Evolutionary conservation across 75 land plant species (phyloP).

Genomic region (Selaginella tamariscina): DNA sequence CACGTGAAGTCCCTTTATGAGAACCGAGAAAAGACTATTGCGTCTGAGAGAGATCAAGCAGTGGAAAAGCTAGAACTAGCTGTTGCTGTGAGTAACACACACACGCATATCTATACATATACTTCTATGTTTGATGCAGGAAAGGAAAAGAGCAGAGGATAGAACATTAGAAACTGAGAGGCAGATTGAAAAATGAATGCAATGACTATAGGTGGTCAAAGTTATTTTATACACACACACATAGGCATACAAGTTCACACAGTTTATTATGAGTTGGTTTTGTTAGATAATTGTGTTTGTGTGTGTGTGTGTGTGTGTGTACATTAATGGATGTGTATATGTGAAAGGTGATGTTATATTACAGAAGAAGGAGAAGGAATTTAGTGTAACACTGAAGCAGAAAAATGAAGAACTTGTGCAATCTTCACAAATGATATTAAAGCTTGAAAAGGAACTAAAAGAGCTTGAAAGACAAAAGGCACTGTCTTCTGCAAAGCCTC

Average conservation of each 20-base stretch:
- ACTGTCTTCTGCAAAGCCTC: not conserved
- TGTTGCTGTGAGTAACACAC: not conserved
- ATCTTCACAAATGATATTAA: not conserved
- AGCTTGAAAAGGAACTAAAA: not conserved
- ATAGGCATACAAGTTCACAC: too few species aligned
- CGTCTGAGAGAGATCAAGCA: slow-evolving; percentile 15
- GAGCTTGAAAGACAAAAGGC: not conserved
- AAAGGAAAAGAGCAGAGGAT: not conserved
- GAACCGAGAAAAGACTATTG: slow-evolving; percentile 13
- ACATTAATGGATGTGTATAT: too few species aligned
- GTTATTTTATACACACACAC: not conserved
- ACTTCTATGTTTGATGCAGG: too few species aligned
- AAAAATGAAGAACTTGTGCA: not conserved
- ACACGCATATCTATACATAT: too few species aligned
- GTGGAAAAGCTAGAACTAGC: not conserved
- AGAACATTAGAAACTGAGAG: not conserved
- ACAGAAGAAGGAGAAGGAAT: not conserved
- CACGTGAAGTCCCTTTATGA: slow-evolving; percentile 14
- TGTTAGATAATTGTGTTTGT: too few species aligned
- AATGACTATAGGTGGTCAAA: not conserved
- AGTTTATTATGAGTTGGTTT: not conserved
- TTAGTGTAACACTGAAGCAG: not conserved
- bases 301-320: too few species aligned
- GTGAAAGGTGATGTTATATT: not conserved
- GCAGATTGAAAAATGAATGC: not conserved